phyloP scores from a whole-genome alignment of 2,329 filamentous ascomycete genomes.

The Aspergillus pseudoglaucus region DNA sequence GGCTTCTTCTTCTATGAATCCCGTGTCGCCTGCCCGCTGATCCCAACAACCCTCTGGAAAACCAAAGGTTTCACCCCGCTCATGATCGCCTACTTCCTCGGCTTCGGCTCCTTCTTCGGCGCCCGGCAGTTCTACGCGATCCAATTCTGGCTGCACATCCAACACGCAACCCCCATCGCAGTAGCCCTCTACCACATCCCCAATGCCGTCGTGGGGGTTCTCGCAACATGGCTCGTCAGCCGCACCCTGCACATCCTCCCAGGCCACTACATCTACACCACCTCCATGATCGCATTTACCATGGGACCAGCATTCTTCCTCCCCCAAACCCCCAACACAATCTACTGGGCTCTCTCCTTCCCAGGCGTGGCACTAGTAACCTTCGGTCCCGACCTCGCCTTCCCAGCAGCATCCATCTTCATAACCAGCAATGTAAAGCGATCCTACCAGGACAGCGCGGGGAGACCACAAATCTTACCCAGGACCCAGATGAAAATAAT shows the following conservation, averaged over 20 bases:
- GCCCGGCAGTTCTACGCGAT: conserved; percentile 37
- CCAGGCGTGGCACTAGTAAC: conserved; percentile 41
- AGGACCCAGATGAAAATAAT: too few species aligned
- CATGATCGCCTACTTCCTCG: conserved; percentile 40
- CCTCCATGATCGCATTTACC: conserved; percentile 38
- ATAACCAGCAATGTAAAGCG: conserved; percentile 42
- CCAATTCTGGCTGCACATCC: conserved; percentile 35
- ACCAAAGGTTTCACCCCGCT: conserved; percentile 40
- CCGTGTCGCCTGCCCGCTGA: conserved; percentile 38
- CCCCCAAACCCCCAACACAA: conserved; percentile 34
- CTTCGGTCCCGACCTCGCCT: conserved; percentile 44
- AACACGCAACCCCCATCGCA: conserved; percentile 34
- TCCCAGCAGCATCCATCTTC: conserved; percentile 45
- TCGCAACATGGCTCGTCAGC: conserved; percentile 43
- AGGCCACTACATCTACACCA: conserved; percentile 42
- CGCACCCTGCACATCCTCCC: conserved; percentile 42
- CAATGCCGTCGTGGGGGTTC: conserved; percentile 40
- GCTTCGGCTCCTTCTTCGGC: conserved; percentile 41
- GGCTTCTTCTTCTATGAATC: conserved; percentile 45
- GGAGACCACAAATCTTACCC: too few species aligned
- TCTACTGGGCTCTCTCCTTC: conserved; percentile 42
- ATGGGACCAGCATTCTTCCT: conserved; percentile 36
- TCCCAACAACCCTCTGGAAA: conserved; percentile 40
- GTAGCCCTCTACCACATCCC: conserved; percentile 42
- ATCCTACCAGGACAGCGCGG: conserved; percentile 43